These are phyloP conservation scores for Naganishia antarctica DNA, from an alignment of 768 basidiomycete species.

Conservation along the genomic window DNA sequence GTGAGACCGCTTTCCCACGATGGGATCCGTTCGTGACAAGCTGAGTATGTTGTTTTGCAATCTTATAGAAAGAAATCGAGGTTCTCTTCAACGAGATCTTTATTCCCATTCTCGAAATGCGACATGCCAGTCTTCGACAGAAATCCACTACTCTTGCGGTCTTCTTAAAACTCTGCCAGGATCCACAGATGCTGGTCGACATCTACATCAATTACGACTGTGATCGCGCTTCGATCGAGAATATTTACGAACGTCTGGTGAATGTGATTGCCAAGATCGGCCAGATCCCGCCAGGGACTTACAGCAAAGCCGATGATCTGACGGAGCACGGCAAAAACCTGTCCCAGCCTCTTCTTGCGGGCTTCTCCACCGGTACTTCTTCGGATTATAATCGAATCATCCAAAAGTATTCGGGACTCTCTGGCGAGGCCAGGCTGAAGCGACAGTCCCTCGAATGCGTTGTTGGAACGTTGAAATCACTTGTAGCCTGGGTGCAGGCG, in stretches of 20 bases:
- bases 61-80: constrained; percentile 89
- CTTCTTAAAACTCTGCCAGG: constrained; percentile 85
- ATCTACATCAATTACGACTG: constrained; percentile 99
- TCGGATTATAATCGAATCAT: constrained; percentile 52
- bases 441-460: constrained; percentile 93
- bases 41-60: neutral
- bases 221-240: constrained; percentile 86
- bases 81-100: constrained; percentile 98
- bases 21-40: constrained; percentile 2
- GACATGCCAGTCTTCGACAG: constrained; percentile 88
- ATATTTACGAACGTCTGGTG: constrained; percentile 96
- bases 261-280: constrained; percentile 93
- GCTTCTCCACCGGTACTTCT: constrained; percentile 49
- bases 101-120: constrained; percentile 96
- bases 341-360: constrained; percentile 31
- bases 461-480: constrained; percentile 76
- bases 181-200: constrained; percentile 95
- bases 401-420: constrained; percentile 53
- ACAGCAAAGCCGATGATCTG: constrained; percentile 45
- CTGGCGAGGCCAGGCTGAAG: constrained; percentile 67
- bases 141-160: constrained; percentile 79
- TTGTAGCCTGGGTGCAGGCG: constrained; percentile 71
- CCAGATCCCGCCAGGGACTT: constrained; percentile 50
- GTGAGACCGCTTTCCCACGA: constrained; percentile 51
- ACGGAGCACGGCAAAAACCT: constrained; percentile 33